Conservation (phyloP, 2,329 filamentous ascomycete genomes). For the Ophiocordyceps australis region DNA sequence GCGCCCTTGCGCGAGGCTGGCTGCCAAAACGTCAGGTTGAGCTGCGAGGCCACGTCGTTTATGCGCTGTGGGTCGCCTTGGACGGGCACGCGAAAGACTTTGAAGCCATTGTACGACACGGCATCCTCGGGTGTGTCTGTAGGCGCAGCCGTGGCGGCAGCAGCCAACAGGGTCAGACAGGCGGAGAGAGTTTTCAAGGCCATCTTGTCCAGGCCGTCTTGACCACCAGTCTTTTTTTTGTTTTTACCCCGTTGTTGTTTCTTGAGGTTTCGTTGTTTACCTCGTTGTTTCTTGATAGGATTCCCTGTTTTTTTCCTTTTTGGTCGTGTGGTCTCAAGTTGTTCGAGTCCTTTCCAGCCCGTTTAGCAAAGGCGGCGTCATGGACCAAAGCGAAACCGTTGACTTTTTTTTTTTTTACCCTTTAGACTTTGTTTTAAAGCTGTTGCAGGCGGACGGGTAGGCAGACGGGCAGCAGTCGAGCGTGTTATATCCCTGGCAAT, state of each 20-base stretch:
- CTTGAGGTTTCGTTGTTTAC: too few relatives aligned
- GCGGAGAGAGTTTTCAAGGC: constrained; percentile 6
- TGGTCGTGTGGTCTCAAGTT: too few relatives aligned
- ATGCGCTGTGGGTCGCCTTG: constrained; percentile 12
- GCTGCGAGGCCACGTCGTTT: constrained; percentile 13
- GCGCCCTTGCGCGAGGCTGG: constrained; percentile 11
- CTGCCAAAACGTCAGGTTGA: constrained; percentile 19
- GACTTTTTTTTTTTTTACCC: too few relatives aligned
- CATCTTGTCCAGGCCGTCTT: background rate
- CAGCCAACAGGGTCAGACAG: constrained; percentile 4
- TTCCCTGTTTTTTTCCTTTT: too few relatives aligned
- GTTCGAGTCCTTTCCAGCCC: too few relatives aligned
- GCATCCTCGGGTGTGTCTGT: constrained; percentile 1
- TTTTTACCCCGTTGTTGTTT: background rate
- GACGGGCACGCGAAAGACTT: constrained; percentile 23
- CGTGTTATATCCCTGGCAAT: too few relatives aligned
- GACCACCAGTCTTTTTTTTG: background rate
- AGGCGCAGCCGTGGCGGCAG: constrained; percentile 3
- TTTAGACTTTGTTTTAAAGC: too few relatives aligned
- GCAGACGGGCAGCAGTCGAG: too few relatives aligned
- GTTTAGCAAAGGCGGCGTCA: too few relatives aligned
- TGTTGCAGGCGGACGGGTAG: too few relatives aligned
- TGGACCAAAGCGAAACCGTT: too few relatives aligned
- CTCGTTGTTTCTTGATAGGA: too few relatives aligned
- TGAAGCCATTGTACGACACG: constrained; percentile 23